These are phyloP conservation scores for Coniferiporia weirii DNA, from an alignment of 1,284 basidiomycete genomes.

Conservation along the genomic window DNA sequence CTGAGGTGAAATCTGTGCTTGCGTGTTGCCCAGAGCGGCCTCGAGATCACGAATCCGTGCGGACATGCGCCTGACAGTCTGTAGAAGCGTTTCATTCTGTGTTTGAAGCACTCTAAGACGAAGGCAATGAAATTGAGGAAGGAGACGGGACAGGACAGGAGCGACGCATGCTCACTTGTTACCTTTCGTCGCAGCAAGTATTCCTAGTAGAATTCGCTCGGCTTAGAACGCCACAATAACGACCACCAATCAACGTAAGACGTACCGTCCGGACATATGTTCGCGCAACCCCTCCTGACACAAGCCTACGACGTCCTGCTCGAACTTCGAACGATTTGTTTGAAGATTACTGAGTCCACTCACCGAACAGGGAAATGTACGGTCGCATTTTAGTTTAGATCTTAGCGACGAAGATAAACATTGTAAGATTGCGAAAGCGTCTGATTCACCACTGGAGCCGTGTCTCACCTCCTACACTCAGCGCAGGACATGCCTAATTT, in stretches of 20 bases:
- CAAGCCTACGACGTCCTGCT: conserved; percentile 36
- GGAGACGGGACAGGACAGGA: neutral
- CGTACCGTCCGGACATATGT: conserved; percentile 48
- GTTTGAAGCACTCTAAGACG: conserved; percentile 16
- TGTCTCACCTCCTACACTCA: conserved; percentile 42
- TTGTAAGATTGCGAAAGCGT: neutral
- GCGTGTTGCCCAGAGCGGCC: conserved; percentile 11
- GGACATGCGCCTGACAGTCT: conserved; percentile 12
- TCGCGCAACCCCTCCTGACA: conserved; percentile 44
- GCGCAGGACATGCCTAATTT: conserved; percentile 38
- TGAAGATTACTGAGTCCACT: neutral
- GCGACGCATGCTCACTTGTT: conserved; percentile 33
- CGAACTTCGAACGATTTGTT: neutral
- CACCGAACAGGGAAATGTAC: conserved; percentile 19
- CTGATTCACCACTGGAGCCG: neutral
- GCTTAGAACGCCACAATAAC: neutral
- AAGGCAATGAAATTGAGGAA: neutral
- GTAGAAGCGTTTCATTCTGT: conserved; percentile 15
- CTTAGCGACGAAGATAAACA: conserved; percentile 25
- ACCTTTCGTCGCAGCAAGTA: conserved; percentile 47
- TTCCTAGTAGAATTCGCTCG: conserved; percentile 31
- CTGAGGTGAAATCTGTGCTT: conserved; percentile 17
- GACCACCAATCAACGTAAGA: neutral
- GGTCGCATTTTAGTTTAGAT: conserved; percentile 50
- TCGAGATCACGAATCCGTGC: conserved; percentile 15